Evolutionary conservation across 129 eudicot species (phyloP), one percentile per base, ranked within the genome.

Genomic region (Pittosporum tobira): DNA sequence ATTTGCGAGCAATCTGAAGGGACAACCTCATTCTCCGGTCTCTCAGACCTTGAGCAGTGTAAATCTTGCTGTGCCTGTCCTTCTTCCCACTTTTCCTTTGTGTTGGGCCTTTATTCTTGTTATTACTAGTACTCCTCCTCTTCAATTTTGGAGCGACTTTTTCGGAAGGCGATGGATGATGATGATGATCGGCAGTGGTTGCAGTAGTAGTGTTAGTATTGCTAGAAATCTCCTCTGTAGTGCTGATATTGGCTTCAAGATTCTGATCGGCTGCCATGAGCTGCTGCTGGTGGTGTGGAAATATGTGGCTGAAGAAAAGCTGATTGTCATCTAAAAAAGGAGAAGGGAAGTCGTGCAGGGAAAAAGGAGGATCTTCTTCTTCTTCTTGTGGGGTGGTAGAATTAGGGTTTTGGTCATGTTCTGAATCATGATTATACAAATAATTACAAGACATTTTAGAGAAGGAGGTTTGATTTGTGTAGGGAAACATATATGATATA

Each of bases 1-100:
- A 82, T 76, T 82, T 78, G 18, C 84, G 72, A 5, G 88, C 79
- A 1, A 73, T 82, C 48, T 82, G 74, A 20, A 82, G 62, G 4
- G 88, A 82, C 49, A 77, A 37, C 53, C 88, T 71, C 88, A 82
- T 82, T 51, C 88, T 77, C 47, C 88, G 62, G 71, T 57, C 81
- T 51, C 88, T 65, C 21, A 79, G 66, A 19, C 88, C 88, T 40
- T 71, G 78, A 24, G 84, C 84, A 11, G 88, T 82, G 29, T 67
- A 54, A 6, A 82, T 82, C 69, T 82, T 82, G 81, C 81, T 82
- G 65, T 82, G 88, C 44, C 84, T 60, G 37, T 82, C 84, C 37
- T 68, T 82, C 76, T 77, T 82, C 43, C 88, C 81, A 16, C 64
- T 55, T 42, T 40, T 63, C 70, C 75, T 62, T 49, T 24, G 20